Base-by-base conservation (phyloP, 2,329 filamentous ascomycete species). In the Fusarium marasasianum region DNA sequence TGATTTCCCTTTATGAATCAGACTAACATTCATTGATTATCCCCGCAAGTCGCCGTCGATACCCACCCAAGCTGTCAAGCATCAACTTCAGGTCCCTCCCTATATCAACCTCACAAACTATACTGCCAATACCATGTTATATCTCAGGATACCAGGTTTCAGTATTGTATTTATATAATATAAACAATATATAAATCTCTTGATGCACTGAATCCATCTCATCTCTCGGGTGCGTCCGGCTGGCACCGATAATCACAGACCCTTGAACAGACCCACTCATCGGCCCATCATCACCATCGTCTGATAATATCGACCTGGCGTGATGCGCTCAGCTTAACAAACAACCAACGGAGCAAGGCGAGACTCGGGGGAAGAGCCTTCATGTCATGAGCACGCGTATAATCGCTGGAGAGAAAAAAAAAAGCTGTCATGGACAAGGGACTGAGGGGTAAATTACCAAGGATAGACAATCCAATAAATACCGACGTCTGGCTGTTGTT, bases 221-320 rank as follows among this genome's bases (percentile, higher is more conserved):
- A 41, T 63, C 55, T 24, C 37, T 78, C 77, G 77, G 77, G 77
- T 77, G 67, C 66, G 70, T 64, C 74, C 77, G 77, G 77, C 68
- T 69, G 63, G 53, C 72, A 74, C 53, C 70, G 70, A 74, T 65
- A 68, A 69, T 66, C 67, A 73, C 66, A 66, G 74, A 77, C 68
- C 76, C 64, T 70, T 61, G 66, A 65, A 68, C 64, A 66, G 73
- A 73, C 73, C 77, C 77, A 79, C 77, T 67, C 71, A 79, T 79
- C 77, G 78, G 72, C 50, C 72, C 61, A 72, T 69, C 33, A 33
- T 72, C 55, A 67, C 60, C 68, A 79, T 78, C 74, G 76, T 47
- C 77, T 79, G 77, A 79, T 79, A 69, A 73, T 78, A 65, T 64
- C 62, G 59, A 75, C 63, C 77, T 79, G 77, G 77, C 77, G 76